These are phyloP conservation scores for Lactarius quietus DNA, from an alignment of 768 basidiomycete genomes.

Conservation along the genomic window DNA sequence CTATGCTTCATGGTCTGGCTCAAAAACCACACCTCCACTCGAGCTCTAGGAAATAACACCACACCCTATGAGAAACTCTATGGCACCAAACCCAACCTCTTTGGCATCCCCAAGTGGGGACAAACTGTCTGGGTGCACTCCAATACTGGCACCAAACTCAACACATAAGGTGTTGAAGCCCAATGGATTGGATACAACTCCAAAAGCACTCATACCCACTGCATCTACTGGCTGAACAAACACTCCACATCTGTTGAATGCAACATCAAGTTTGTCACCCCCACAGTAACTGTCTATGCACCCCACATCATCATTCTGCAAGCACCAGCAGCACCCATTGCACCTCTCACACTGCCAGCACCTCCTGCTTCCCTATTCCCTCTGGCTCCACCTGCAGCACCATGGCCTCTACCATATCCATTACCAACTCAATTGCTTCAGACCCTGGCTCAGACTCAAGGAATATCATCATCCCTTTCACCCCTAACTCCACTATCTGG, in stretches of 20 bases:
- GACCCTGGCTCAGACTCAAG: too few species aligned
- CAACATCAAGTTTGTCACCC: slow-evolving; percentile 22
- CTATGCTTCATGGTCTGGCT: slow-evolving; percentile 24
- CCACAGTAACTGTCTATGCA: accelerated
- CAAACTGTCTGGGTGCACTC: slow-evolving; percentile 23
- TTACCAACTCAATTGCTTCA: too few species aligned
- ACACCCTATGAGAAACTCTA: slow-evolving; percentile 31
- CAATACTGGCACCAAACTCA: slow-evolving; percentile 20
- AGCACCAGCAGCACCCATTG: too few species aligned
- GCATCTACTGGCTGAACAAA: slow-evolving; percentile 36
- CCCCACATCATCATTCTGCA: too few species aligned
- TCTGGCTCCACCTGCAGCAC: accelerated
- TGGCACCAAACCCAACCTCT: slow-evolving; percentile 31
- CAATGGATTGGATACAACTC: slow-evolving; percentile 37
- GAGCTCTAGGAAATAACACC: slow-evolving; percentile 19
- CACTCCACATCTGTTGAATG: slow-evolving; percentile 30
- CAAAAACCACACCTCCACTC: slow-evolving; percentile 18
- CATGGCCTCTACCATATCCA: too few species aligned
- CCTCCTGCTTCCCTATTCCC: too few species aligned
- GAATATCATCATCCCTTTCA: too few species aligned
- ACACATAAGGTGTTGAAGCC: slow-evolving; percentile 11
- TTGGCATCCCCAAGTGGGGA: slow-evolving; percentile 16
- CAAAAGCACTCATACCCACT: slow-evolving; percentile 30
- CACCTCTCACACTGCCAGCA: too few species aligned
- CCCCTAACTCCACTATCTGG: too few species aligned